Conservation (phyloP, 2,329 filamentous ascomycete genomes). For the Pezicula rhizophila region DNA sequence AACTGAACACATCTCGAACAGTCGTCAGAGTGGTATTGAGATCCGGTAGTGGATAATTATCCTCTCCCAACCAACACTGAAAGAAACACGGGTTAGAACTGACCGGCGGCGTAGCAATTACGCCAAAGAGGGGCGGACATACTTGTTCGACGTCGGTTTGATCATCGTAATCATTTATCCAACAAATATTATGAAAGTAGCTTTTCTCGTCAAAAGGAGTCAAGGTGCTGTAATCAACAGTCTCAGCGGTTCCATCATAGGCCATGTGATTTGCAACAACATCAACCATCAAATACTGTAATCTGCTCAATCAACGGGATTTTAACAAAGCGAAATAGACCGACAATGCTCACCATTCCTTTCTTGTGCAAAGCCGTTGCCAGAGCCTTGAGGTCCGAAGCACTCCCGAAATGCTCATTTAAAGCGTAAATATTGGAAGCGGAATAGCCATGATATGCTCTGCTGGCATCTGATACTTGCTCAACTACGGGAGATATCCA, state of each 20-base stretch:
- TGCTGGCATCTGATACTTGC: slow-evolving; percentile 29
- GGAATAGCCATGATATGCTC: slow-evolving; percentile 44
- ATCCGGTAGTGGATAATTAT: slow-evolving; percentile 39
- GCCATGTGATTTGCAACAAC: slow-evolving; percentile 43
- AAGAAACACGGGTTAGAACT: neutral
- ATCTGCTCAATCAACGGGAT: neutral
- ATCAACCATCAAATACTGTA: slow-evolving; percentile 40
- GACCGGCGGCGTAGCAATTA: neutral
- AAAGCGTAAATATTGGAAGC: slow-evolving; percentile 36
- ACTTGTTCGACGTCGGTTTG: slow-evolving; percentile 23
- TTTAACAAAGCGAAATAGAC: neutral
- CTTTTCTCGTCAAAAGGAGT: slow-evolving; percentile 12
- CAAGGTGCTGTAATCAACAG: slow-evolving; percentile 12
- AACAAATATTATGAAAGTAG: slow-evolving; percentile 11
- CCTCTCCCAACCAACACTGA: slow-evolving; percentile 18
- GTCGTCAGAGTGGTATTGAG: slow-evolving; percentile 33
- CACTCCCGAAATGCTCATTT: slow-evolving; percentile 40
- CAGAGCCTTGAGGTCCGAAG: slow-evolving; percentile 38
- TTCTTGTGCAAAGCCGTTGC: slow-evolving; percentile 34
- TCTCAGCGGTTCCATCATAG: slow-evolving; percentile 5
- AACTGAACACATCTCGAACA: slow-evolving; percentile 30
- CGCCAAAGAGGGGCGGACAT: neutral
- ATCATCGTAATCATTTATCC: slow-evolving; percentile 27
- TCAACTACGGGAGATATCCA: slow-evolving; percentile 35
- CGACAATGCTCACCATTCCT: slow-evolving; percentile 28